phyloP scores from a whole-genome alignment of 495 filamentous ascomycete genomes.

The Penicillium salamii region DNA sequence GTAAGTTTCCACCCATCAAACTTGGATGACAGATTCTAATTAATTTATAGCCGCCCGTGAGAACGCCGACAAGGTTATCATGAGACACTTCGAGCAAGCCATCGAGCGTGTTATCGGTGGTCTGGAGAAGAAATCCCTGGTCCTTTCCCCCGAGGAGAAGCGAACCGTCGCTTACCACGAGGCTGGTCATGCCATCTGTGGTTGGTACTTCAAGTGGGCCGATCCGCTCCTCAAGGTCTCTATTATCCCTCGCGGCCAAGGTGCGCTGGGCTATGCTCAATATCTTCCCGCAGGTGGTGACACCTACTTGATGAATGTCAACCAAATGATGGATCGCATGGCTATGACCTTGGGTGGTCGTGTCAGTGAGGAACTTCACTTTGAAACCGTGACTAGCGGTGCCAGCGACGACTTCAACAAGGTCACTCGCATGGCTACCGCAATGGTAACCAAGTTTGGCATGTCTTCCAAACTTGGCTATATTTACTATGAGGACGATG shows the following conservation, averaged over 20 bases:
- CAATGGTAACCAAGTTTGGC: constrained; percentile 97
- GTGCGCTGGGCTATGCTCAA: constrained; percentile 92
- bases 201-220: constrained; percentile 95
- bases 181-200: constrained; percentile 96
- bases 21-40: constrained; percentile 20
- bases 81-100: constrained; percentile 93
- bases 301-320: constrained; percentile 88
- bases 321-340: constrained; percentile 99
- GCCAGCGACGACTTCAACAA: constrained; percentile 98
- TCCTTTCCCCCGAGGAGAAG: constrained; percentile 91
- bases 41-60: constrained; percentile 69
- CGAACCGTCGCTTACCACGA: constrained; percentile 95
- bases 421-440: constrained; percentile 89
- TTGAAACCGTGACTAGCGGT: constrained; percentile 90
- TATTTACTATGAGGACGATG: constrained; percentile 82
- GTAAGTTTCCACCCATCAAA: constrained; percentile 52
- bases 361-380: constrained; percentile 92
- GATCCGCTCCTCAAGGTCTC: constrained; percentile 97
- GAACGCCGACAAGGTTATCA: constrained; percentile 70
- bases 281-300: constrained; percentile 83
- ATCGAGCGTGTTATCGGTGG: constrained; percentile 97
- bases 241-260: constrained; percentile 94
- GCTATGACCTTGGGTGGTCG: constrained; percentile 97
- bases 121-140: constrained; percentile 91
- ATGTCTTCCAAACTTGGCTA: constrained; percentile 94